phyloP scores from a whole-genome alignment of 2,329 filamentous ascomycete species.

The Paecilomyces niveus region DNA sequence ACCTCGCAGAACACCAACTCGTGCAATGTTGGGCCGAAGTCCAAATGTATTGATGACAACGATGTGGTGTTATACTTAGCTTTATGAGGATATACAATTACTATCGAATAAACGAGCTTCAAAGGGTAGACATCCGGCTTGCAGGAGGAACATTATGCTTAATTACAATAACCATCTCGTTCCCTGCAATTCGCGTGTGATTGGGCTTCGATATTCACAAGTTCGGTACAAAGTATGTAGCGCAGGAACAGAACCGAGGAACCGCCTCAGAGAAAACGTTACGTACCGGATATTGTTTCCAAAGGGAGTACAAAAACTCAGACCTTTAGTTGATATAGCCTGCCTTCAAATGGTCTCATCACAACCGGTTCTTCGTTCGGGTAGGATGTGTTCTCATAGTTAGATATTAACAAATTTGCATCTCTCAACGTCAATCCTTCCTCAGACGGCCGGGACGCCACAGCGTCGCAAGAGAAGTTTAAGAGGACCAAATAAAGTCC shows the following conservation, averaged over 20 bases:
- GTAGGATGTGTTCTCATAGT: constrained; percentile 2
- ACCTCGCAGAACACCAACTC: neutral
- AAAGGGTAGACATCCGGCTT: neutral
- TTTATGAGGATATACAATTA: neutral
- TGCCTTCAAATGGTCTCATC: constrained; percentile 3
- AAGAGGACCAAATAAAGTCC: constrained; percentile 8
- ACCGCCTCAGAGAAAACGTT: too few relatives aligned
- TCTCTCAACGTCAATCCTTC: constrained; percentile 3
- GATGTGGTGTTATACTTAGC: neutral
- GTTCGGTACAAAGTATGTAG: too few relatives aligned
- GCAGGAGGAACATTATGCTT: too few relatives aligned
- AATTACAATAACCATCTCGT: too few relatives aligned
- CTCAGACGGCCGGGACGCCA: constrained; percentile 4
- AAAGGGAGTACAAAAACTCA: neutral
- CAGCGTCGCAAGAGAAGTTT: constrained; percentile 7
- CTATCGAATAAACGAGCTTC: neutral
- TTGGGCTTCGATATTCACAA: too few relatives aligned
- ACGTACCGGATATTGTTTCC: neutral
- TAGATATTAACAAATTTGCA: constrained; percentile 9
- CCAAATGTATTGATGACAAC: neutral
- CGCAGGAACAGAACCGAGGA: too few relatives aligned
- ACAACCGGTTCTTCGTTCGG: constrained; percentile 14
- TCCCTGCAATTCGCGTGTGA: too few relatives aligned
- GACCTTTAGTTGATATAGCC: constrained; percentile 49
- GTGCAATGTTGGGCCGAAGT: neutral